These are phyloP conservation scores for Chrysopogon serrulatus DNA, from an alignment of 176 grass and related monocot species.

Conservation along the genomic window DNA sequence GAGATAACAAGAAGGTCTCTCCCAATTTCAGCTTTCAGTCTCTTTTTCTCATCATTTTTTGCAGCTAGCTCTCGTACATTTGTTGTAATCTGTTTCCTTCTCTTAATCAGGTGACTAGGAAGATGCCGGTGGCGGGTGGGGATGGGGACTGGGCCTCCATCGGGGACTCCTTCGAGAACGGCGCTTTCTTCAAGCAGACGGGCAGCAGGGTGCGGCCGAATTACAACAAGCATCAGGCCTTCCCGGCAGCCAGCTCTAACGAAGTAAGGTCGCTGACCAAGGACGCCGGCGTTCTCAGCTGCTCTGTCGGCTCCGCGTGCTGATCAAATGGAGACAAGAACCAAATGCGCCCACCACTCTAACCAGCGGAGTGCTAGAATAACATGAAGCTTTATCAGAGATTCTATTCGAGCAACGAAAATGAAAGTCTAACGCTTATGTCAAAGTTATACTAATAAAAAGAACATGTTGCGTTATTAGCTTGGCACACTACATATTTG, in stretches of 20 bases:
- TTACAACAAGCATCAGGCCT: slow-evolving; percentile 62
- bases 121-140: slow-evolving; percentile 8
- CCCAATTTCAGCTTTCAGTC: neutral
- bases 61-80: neutral
- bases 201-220: slow-evolving; percentile 44
- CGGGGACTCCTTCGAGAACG: slow-evolving; percentile 61
- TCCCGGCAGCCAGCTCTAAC: slow-evolving; percentile 20
- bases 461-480: neutral
- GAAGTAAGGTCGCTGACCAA: slow-evolving; percentile 49
- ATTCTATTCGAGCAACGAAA: no score
- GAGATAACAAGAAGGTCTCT: slow-evolving; percentile 48
- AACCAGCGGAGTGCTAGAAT: no score
- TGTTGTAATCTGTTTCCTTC: neutral
- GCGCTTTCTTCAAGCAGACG: slow-evolving; percentile 61
- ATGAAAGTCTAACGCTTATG: no score
- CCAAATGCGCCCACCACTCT: neutral
- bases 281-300: slow-evolving; percentile 58
- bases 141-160: slow-evolving; percentile 61
- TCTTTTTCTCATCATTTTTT: no score
- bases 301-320: slow-evolving; percentile 34
- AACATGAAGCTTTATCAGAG: no score
- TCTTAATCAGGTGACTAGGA: slow-evolving; percentile 47
- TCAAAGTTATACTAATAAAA: no score
- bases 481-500: neutral
- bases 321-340: slow-evolving; percentile 1